phyloP scores from a whole-genome alignment of 2,329 filamentous ascomycete species.

The Plenodomus lindquistii region DNA sequence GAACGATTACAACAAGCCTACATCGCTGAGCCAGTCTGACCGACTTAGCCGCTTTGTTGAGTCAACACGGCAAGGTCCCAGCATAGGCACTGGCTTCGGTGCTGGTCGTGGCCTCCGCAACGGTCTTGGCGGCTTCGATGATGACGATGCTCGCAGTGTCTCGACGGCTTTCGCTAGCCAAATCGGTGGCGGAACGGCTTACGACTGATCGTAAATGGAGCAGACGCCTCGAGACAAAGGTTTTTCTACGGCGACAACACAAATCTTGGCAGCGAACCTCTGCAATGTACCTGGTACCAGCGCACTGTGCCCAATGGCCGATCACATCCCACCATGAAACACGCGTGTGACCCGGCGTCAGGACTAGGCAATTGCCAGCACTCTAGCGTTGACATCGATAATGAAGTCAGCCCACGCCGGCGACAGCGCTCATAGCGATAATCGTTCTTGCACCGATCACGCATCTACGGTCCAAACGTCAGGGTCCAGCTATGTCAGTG shows the following conservation, averaged over 20 bases:
- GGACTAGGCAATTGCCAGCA: slow-evolving; percentile 9
- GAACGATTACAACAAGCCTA: slow-evolving; percentile 70
- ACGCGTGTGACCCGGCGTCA: slow-evolving; percentile 3
- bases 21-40: slow-evolving; percentile 80
- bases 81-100: slow-evolving; percentile 39
- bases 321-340: not conserved
- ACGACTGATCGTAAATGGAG: slow-evolving; percentile 55
- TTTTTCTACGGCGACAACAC: slow-evolving; percentile 2
- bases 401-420: slow-evolving; percentile 1
- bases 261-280: slow-evolving; percentile 15
- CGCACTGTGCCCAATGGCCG: not conserved
- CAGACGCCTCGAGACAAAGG: slow-evolving; percentile 1
- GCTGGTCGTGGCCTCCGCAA: slow-evolving; percentile 47
- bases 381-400: slow-evolving; percentile 13
- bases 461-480: not conserved
- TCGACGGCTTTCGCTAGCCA: slow-evolving; percentile 97
- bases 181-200: slow-evolving; percentile 70
- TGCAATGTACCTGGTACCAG: slow-evolving; percentile 4
- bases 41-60: slow-evolving; percentile 94
- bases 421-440: not conserved
- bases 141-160: slow-evolving; percentile 94
- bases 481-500: no score
- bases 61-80: slow-evolving; percentile 69
- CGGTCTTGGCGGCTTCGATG: slow-evolving; percentile 58
- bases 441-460: not conserved